phyloP scores from a whole-genome alignment of 2,329 filamentous ascomycete species.

The Hypoxylon rubiginosum region DNA sequence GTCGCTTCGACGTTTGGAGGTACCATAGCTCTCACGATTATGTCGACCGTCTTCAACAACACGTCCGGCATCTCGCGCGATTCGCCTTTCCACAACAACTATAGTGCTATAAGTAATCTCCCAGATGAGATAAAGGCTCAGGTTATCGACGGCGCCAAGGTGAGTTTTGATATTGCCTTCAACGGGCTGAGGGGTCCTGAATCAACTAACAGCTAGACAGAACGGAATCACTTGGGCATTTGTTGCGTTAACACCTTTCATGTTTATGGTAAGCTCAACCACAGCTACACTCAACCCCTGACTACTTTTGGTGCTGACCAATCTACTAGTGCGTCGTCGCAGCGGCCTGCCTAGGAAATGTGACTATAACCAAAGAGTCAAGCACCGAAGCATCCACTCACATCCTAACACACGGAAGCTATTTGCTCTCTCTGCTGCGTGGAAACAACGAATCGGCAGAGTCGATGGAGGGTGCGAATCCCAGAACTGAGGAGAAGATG shows the following conservation, averaged over 20 bases:
- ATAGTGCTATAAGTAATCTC: constrained; percentile 54
- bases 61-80: constrained; percentile 42
- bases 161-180: constrained; percentile 10
- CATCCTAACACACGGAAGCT: constrained; percentile 32
- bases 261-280: constrained; percentile 57
- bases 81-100: constrained; percentile 48
- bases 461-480: not conserved
- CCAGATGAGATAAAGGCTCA: constrained; percentile 33
- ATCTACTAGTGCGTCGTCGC: constrained; percentile 35
- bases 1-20: constrained; percentile 74
- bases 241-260: constrained; percentile 71
- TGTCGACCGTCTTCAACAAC: constrained; percentile 79
- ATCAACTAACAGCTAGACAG: constrained; percentile 37
- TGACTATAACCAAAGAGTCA: constrained; percentile 33
- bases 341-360: constrained; percentile 39
- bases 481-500: constrained; percentile 5
- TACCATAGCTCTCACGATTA: constrained; percentile 74
- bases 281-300: not conserved
- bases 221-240: constrained; percentile 76
- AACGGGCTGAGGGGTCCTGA: not conserved
- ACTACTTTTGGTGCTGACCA: constrained; percentile 12
- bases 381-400: constrained; percentile 12
- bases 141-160: constrained; percentile 60
- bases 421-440: constrained; percentile 27
- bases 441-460: not conserved